Evolutionary conservation across 2,329 filamentous ascomycete species (phyloP).

Genomic region (Fusarium haematococcum): DNA sequence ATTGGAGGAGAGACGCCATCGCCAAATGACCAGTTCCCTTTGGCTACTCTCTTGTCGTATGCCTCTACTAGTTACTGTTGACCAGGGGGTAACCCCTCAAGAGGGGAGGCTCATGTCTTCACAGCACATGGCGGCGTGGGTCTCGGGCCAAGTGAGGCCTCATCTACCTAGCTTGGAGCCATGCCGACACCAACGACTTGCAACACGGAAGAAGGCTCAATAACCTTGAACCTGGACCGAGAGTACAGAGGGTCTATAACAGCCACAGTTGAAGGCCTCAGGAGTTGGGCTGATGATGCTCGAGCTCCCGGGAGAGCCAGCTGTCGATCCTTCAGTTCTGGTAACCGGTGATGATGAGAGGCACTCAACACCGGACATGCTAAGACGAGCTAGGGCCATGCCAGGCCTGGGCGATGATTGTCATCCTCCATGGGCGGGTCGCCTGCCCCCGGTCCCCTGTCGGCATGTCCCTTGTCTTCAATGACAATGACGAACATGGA

Average conservation of each 20-base stretch:
- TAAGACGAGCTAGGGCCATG: conserved; percentile 3
- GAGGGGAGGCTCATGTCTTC: background rate
- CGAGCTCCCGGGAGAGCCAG: background rate
- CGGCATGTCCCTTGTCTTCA: conserved; percentile 31
- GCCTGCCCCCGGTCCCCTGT: conserved; percentile 18
- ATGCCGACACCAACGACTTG: background rate
- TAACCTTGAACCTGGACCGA: background rate
- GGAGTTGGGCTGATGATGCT: conserved; percentile 1
- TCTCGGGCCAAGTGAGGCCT: conserved; percentile 4
- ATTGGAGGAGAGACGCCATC: conserved; percentile 3
- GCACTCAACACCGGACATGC: conserved; percentile 7
- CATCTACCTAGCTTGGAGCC: background rate
- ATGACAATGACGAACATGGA: conserved; percentile 45
- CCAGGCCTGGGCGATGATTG: conserved; percentile 21
- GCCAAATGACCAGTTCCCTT: conserved; percentile 1
- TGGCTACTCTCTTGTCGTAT: background rate
- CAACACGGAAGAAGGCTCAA: background rate
- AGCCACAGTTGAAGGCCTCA: background rate
- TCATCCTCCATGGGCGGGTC: conserved; percentile 19
- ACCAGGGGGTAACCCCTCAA: background rate
- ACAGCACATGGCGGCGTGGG: background rate
- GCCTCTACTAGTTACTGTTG: background rate
- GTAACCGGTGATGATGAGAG: background rate
- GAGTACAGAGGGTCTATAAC: background rate
- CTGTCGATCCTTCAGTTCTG: conserved; percentile 1